Conservation (phyloP, 768 basidiomycete species). For the Hypsizygus marmoreus region DNA sequence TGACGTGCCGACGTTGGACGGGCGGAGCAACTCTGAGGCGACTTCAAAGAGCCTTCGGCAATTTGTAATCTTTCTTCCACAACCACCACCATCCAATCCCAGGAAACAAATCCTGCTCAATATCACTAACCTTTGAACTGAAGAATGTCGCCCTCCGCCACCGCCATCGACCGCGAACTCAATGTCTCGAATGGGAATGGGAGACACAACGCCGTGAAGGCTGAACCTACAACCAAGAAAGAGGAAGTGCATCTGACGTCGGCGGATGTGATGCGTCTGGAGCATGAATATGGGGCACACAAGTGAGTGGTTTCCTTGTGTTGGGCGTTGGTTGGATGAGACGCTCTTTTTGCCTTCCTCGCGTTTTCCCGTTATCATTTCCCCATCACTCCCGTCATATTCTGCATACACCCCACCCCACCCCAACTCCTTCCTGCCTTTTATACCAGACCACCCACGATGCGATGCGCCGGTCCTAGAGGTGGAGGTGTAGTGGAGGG, state of each 20-base stretch:
- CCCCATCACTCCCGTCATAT: too few relatives aligned
- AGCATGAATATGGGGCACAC: constrained; percentile 84
- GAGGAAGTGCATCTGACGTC: constrained; percentile 45
- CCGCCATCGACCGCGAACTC: too few relatives aligned
- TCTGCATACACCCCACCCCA: too few relatives aligned
- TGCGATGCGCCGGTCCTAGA: constrained; percentile 21
- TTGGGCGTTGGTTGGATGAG: too few relatives aligned
- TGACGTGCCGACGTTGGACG: constrained; percentile 11
- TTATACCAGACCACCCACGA: constrained; percentile 22
- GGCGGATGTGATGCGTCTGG: constrained; percentile 75
- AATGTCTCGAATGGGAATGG: constrained; percentile 21
- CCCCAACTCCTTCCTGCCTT: too few relatives aligned
- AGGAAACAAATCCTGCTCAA: neutral
- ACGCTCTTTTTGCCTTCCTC: too few relatives aligned
- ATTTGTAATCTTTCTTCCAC: constrained; percentile 8
- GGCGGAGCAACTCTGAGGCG: constrained; percentile 16
- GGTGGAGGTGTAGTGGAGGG: constrained; percentile 1
- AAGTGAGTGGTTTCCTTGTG: constrained; percentile 70
- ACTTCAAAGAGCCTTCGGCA: constrained; percentile 5
- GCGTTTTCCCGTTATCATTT: too few relatives aligned
- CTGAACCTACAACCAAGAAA: constrained; percentile 2
- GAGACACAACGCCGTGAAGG: constrained; percentile 19
- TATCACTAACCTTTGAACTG: constrained; percentile 1
- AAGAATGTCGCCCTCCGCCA: constrained; percentile 27
- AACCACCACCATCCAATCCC: neutral